Percentiles rank a stretch among this genome's conserved stretches.
Evolutionary conservation across 169 alveolate species (phyloP).

Genomic region (Cryptosporidium andersoni): DNA sequence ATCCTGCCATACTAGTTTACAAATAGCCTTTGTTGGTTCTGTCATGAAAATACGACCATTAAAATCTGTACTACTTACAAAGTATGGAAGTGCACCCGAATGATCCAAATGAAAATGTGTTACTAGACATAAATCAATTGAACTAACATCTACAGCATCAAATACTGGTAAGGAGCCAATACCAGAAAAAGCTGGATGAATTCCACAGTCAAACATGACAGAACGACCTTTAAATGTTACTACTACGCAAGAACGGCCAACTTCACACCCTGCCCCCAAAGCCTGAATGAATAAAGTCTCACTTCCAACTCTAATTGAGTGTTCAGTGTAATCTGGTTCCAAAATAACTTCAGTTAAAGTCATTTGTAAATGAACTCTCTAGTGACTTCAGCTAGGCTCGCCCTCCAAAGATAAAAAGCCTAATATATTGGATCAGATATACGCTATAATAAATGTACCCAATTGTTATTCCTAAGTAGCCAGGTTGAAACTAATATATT

Average conservation of each 20-base stretch:
- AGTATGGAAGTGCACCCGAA: constrained; percentile 97
- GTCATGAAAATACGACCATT: constrained; percentile 93
- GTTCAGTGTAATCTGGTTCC: constrained; percentile 38
- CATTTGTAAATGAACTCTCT: constrained; percentile 1
- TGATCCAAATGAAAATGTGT: constrained; percentile 99
- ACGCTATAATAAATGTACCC: no score
- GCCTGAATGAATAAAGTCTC: constrained; percentile 72
- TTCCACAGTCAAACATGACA: constrained; percentile 98
- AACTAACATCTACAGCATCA: constrained; percentile 93
- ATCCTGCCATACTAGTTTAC: constrained; percentile 93
- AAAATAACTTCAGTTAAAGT: constrained; percentile 31
- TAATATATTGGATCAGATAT: no score
- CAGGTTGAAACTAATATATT: no score
- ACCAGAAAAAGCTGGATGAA: constrained; percentile 98
- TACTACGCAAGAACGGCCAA: constrained; percentile 95
- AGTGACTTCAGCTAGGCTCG: background rate
- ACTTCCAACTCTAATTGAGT: constrained; percentile 40
- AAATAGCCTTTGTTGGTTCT: constrained; percentile 95
- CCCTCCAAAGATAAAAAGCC: background rate
- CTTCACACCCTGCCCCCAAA: constrained; percentile 92
- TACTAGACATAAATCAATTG: constrained; percentile 92
- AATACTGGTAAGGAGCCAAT: constrained; percentile 96
- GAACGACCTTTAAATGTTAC: constrained; percentile 89
- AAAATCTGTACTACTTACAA: constrained; percentile 91
- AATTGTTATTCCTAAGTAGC: no score